These are phyloP conservation scores for Aspergillus hortae DNA, from an alignment of 2,329 filamentous ascomycete species.

Conservation along the genomic window DNA sequence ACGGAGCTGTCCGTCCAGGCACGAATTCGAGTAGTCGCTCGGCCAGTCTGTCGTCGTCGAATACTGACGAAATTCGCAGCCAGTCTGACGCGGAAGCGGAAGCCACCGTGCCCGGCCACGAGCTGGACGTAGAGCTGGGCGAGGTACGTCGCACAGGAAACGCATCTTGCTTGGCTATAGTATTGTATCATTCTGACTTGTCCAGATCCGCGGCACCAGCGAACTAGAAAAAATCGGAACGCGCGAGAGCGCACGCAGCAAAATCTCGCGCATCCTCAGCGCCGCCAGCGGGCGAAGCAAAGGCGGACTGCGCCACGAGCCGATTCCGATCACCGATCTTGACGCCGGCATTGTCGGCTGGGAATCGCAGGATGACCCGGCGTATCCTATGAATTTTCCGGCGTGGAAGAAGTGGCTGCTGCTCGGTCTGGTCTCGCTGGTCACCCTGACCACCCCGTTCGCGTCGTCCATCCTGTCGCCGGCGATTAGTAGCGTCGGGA, in stretches of 20 bases:
- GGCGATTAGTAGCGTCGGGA: background rate
- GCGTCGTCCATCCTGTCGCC: slow-evolving; percentile 5
- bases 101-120: background rate
- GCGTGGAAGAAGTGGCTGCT: slow-evolving; percentile 6
- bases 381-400: slow-evolving; percentile 4
- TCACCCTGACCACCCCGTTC: slow-evolving; percentile 4
- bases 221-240: slow-evolving; percentile 1
- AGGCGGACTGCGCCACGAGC: slow-evolving; percentile 3
- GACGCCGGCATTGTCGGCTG: slow-evolving; percentile 2
- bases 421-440: slow-evolving; percentile 1
- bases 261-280: slow-evolving; percentile 3
- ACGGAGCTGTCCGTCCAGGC: background rate
- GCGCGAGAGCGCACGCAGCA: slow-evolving; percentile 1
- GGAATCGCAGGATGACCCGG: slow-evolving; percentile 6
- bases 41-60: background rate
- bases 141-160: background rate
- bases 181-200: background rate
- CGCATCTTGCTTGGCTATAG: background rate
- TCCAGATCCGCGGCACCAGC: background rate
- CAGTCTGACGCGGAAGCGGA: background rate
- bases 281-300: slow-evolving; percentile 2
- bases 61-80: background rate
- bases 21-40: background rate
- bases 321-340: slow-evolving; percentile 3
- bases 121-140: background rate